These are phyloP conservation scores for Evernia prunastri DNA, from an alignment of 495 filamentous ascomycete genomes.

Conservation along the genomic window DNA sequence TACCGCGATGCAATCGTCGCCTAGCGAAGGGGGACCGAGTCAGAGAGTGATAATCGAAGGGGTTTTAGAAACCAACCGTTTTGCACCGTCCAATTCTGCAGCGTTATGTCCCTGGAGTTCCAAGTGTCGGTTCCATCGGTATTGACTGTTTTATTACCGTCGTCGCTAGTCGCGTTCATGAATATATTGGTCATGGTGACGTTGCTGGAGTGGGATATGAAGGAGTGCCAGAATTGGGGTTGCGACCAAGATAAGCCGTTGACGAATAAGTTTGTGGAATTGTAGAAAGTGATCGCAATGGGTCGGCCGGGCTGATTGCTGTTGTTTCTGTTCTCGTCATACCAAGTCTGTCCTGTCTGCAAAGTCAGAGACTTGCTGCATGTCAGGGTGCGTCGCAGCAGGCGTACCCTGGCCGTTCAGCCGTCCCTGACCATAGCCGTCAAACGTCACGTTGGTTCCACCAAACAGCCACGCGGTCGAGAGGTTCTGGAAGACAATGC, in stretches of 20 bases:
- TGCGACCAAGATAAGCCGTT: conserved; percentile 35
- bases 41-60: neutral
- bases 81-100: conserved; percentile 32
- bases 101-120: conserved; percentile 30
- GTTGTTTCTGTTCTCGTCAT: conserved; percentile 32
- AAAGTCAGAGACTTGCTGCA: neutral
- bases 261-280: conserved; percentile 33
- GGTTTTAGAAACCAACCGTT: conserved; percentile 20
- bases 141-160: conserved; percentile 34
- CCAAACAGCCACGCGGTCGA: conserved; percentile 44
- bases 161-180: conserved; percentile 37
- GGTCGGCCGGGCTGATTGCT: conserved; percentile 42
- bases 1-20: conserved; percentile 35
- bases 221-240: conserved; percentile 43
- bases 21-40: neutral
- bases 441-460: conserved; percentile 37
- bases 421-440: conserved; percentile 37
- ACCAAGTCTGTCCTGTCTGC: conserved; percentile 37
- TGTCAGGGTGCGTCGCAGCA: neutral
- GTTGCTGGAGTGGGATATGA: conserved; percentile 35
- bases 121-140: conserved; percentile 40
- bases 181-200: conserved; percentile 38
- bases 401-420: conserved; percentile 38
- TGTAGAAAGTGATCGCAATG: conserved; percentile 37
- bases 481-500: conserved; percentile 43